Evolutionary conservation across 345 rosid species (phyloP), one percentile per base, ranked within the genome.

Genomic region (Combretum micranthum): DNA sequence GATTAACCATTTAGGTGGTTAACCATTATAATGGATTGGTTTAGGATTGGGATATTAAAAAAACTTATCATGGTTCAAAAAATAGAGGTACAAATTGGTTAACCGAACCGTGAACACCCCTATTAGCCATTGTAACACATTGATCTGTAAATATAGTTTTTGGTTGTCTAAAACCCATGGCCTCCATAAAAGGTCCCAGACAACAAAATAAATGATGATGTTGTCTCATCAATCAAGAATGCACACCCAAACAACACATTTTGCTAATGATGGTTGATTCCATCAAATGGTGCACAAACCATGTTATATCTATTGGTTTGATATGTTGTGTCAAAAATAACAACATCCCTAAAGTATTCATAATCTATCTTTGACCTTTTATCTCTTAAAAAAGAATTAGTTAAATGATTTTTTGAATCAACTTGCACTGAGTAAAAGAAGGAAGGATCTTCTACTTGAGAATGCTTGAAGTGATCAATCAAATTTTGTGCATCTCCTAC

Each of bases 301-400:
- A 62, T 61, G 47, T 45, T 62, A 58, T 48, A 53, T 23, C 42
- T 59, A 15, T 26, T 59, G 10, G 57, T 53, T 50, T 22, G 61
- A 15, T 55, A 52, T 25, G 62, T 42, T 15, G 67, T 52, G 47
- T 72, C 64, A 44, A 72, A 4, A 39, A 61, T 56, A 2, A 64
- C 22, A 42, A 63, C 62, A 52, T 72, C 70, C 2, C 70, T 56
- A 42, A 68, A 68, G 53, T 44, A 56, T 0, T 54, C 70, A 63
- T 59, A 63, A 59, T 82, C 88, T 42, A 65, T 69, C 77, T 80
- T 71, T 71, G 68, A 80, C 71, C 72, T 44, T 70, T 15, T 70
- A 68, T 21, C 62, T 64, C 69, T 56, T 56, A 45, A 63, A 50
- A 69, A 19, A 21, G 60, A 32, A 32, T 4, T 4, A 32, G 9